Evolutionary conservation across 495 filamentous ascomycete species (phyloP).

Genomic region (Xanthoparmelia taractica): DNA sequence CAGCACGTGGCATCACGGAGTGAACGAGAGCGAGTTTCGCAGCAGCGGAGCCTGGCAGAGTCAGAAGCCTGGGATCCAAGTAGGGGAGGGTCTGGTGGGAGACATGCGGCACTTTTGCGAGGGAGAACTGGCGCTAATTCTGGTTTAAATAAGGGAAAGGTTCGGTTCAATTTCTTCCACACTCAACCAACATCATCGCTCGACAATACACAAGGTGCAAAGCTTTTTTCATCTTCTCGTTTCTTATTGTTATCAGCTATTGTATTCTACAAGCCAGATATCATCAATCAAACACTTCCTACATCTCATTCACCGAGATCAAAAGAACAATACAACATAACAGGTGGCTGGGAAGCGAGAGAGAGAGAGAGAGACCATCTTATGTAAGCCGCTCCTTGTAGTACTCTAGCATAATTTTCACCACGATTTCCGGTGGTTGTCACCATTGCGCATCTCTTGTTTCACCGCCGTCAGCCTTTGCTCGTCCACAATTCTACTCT

Average conservation of each 20-base stretch:
- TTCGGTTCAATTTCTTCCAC: slow-evolving; percentile 1
- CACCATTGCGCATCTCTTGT: slow-evolving; percentile 10
- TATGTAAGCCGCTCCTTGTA: slow-evolving; percentile 17
- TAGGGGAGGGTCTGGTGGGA: slow-evolving; percentile 6
- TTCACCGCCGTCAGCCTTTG: slow-evolving; percentile 2
- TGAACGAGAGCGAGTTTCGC: slow-evolving; percentile 4
- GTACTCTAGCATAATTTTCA: slow-evolving; percentile 8
- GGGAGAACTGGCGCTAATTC: slow-evolving; percentile 17
- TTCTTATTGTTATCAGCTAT: slow-evolving; percentile 10
- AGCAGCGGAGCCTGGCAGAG: slow-evolving; percentile 9
- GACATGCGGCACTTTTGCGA: slow-evolving; percentile 13
- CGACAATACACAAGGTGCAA: neutral
- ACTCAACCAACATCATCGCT: slow-evolving; percentile 7
- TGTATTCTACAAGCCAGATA: slow-evolving; percentile 18
- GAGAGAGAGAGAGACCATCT: slow-evolving; percentile 9
- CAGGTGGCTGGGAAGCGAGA: slow-evolving; percentile 1
- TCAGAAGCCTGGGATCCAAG: no score
- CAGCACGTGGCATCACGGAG: neutral
- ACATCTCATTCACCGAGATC: neutral
- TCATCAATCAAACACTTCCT: slow-evolving; percentile 11
- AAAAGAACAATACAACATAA: neutral
- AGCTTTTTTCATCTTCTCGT: slow-evolving; percentile 13
- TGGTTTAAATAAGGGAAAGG: neutral
- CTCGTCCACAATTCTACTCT: slow-evolving; percentile 1
- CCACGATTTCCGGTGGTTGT: slow-evolving; percentile 9